A percentile compares a stretch with the other conserved stretches of the same genome.
Evolutionary conservation across 2,329 filamentous ascomycete genomes (phyloP).

Genomic region (Coleophoma crateriformis): DNA sequence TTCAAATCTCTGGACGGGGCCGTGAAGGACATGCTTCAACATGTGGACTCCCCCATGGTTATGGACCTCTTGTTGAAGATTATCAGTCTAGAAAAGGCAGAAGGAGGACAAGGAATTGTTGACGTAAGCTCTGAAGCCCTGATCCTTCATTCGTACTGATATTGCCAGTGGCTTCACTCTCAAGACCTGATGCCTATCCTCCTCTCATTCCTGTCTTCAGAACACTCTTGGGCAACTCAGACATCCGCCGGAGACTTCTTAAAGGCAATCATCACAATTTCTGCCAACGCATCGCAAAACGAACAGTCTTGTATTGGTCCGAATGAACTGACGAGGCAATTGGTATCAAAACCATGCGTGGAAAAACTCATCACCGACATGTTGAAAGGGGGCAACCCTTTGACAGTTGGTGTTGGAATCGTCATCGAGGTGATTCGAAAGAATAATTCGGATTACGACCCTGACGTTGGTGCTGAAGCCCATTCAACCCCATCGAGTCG

Average conservation of each 20-base stretch:
- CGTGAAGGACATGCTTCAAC: constrained; percentile 78
- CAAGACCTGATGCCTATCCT: constrained; percentile 84
- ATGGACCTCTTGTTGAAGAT: constrained; percentile 98
- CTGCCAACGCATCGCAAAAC: constrained; percentile 94
- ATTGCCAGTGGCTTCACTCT: constrained; percentile 78
- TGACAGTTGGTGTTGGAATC: constrained; percentile 95
- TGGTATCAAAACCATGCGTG: constrained; percentile 82
- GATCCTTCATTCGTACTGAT: constrained; percentile 1
- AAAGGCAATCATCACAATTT: constrained; percentile 98
- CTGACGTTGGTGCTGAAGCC: constrained; percentile 78
- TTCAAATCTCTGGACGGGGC: constrained; percentile 80
- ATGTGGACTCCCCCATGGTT: constrained; percentile 95
- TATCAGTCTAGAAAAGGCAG: constrained; percentile 88
- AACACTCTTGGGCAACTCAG: constrained; percentile 84
- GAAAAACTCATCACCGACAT: constrained; percentile 84
- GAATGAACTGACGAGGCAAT: constrained; percentile 90
- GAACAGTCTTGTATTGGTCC: constrained; percentile 98
- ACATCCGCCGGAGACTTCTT: constrained; percentile 96
- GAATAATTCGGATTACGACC: constrained; percentile 98
- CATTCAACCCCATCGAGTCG: constrained; percentile 75
- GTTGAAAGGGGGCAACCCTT: constrained; percentile 85
- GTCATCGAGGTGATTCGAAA: constrained; percentile 98
- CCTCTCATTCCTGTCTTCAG: constrained; percentile 78
- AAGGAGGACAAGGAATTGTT: constrained; percentile 86
- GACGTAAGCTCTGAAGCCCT: constrained; percentile 57